A percentile compares a stretch with the other conserved stretches of the same genome.
These are phyloP conservation scores for Aspergillus proliferans DNA, from an alignment of 2,329 filamentous ascomycete genomes.

Conservation along the genomic window DNA sequence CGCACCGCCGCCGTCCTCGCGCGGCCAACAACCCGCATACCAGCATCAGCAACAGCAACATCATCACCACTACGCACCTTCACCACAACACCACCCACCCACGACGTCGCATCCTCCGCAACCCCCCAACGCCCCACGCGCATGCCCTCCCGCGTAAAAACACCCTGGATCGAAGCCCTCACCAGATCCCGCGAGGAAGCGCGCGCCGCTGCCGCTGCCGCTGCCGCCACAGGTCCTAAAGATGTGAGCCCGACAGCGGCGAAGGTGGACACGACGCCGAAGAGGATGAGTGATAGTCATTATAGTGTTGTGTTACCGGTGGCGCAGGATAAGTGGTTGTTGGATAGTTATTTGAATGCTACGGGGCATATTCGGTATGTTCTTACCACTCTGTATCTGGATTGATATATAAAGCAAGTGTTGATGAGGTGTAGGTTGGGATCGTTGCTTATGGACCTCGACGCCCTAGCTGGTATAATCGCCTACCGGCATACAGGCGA, in stretches of 20 bases:
- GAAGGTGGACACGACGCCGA: slow-evolving; percentile 56
- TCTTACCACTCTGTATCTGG: no score
- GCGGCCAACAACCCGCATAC: no score
- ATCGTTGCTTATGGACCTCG: slow-evolving; percentile 71
- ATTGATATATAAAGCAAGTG: no score
- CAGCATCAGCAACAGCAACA: no score
- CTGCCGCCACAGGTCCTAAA: neutral
- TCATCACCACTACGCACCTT: no score
- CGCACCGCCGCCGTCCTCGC: no score
- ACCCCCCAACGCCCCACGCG: slow-evolving; percentile 26
- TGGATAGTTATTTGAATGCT: slow-evolving; percentile 72
- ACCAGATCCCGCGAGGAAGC: slow-evolving; percentile 45
- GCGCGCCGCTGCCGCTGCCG: slow-evolving; percentile 5
- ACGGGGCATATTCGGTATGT: slow-evolving; percentile 62
- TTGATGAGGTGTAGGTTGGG: slow-evolving; percentile 48
- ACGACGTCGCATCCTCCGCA: neutral
- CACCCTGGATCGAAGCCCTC: slow-evolving; percentile 64
- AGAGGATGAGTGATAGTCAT: slow-evolving; percentile 66
- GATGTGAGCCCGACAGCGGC: slow-evolving; percentile 16
- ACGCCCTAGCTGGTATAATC: slow-evolving; percentile 69
- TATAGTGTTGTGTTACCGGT: slow-evolving; percentile 63
- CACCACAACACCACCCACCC: neutral
- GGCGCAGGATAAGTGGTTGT: slow-evolving; percentile 67
- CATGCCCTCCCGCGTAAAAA: slow-evolving; percentile 55
- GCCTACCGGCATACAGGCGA: slow-evolving; percentile 68